Evolutionary conservation across 192 early-diverging fungal genomes (phyloP).

Genomic region (Coemansia sp.): DNA sequence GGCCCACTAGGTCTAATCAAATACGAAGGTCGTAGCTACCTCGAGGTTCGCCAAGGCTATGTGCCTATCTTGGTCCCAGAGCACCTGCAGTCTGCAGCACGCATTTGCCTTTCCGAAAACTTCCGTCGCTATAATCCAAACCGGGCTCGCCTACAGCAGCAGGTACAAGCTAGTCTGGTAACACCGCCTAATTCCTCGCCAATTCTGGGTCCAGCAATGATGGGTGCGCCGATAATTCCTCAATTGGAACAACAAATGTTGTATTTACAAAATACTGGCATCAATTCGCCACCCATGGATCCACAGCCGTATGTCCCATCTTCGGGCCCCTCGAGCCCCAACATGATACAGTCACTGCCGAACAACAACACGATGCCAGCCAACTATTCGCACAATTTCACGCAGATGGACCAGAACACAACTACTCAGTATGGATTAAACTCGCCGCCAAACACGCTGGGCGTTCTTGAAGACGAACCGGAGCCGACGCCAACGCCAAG

Average conservation of each 20-base stretch:
- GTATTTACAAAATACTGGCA: too few relatives aligned
- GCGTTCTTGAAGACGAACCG: background rate
- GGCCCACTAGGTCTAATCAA: constrained; percentile 23
- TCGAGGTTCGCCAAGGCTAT: constrained; percentile 33
- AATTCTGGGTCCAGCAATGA: background rate
- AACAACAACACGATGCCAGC: background rate
- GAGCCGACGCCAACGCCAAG: background rate
- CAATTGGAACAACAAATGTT: too few relatives aligned
- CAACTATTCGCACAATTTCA: background rate
- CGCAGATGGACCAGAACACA: background rate
- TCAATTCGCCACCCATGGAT: too few relatives aligned
- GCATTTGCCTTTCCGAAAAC: constrained; percentile 23
- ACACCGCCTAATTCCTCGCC: background rate
- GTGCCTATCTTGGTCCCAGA: constrained; percentile 39
- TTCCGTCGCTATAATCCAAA: constrained; percentile 18
- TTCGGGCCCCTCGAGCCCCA: too few relatives aligned
- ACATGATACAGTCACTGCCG: too few relatives aligned
- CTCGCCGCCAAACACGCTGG: constrained; percentile 25
- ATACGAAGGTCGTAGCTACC: constrained; percentile 21
- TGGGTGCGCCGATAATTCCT: too few relatives aligned
- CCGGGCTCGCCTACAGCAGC: background rate
- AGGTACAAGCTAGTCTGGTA: background rate
- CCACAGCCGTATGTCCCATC: too few relatives aligned
- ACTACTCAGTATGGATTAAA: background rate
- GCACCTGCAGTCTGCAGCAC: constrained; percentile 16